These are phyloP conservation scores for Termitomyces sp. DNA, from an alignment of 768 basidiomycete species.

Conservation along the genomic window DNA sequence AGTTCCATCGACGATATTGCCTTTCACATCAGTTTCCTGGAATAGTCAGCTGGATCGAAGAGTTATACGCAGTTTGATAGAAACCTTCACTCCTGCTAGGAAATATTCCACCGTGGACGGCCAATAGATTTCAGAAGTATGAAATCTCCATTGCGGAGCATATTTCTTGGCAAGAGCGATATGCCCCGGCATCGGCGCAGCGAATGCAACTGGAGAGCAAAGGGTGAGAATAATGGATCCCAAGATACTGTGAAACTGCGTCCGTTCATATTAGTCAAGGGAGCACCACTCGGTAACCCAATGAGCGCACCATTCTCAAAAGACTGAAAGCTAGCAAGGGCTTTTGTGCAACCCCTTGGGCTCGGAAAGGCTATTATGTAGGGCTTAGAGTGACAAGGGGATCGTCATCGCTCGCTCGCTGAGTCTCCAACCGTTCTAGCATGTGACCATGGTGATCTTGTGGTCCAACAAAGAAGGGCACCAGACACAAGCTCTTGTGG, in stretches of 20 bases:
- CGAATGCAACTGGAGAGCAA: not conserved
- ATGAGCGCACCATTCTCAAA: not conserved
- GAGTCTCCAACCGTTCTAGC: no score
- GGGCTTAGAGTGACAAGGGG: not conserved
- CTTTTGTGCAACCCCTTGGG: not conserved
- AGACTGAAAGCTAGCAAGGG: not conserved
- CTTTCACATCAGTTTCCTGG: slow-evolving; percentile 11
- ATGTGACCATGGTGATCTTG: not conserved
- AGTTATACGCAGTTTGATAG: not conserved
- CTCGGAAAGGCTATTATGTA: not conserved
- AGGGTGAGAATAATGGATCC: slow-evolving; percentile 6
- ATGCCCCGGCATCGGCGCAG: slow-evolving; percentile 11
- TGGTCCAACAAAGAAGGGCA: not conserved
- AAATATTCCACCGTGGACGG: slow-evolving; percentile 14
- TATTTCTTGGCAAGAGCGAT: slow-evolving; percentile 15
- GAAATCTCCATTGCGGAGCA: slow-evolving; percentile 16
- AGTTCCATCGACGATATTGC: slow-evolving; percentile 9
- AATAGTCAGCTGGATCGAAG: not conserved
- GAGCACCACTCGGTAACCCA: not conserved
- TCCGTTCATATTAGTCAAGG: not conserved
- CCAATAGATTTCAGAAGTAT: slow-evolving; percentile 14
- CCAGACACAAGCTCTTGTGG: not conserved
- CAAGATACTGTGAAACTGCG: not conserved
- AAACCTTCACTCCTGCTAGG: slow-evolving; percentile 14
- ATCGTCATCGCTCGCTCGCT: not conserved